Base-by-base conservation (phyloP, 371 early-diverging fungal genomes). In the Capillidium rhysosporum region DNA sequence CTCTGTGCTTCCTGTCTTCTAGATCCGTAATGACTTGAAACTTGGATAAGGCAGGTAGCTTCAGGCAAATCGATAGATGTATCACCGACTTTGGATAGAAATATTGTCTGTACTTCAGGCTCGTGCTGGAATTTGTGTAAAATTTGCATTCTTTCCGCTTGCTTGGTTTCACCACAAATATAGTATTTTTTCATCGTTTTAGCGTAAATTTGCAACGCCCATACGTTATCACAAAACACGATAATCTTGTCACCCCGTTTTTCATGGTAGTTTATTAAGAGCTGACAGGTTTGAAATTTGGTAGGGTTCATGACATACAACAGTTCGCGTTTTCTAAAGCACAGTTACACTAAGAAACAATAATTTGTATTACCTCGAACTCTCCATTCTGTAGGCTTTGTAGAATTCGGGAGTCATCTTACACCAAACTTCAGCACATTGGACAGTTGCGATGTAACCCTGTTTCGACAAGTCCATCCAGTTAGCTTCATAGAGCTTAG, bases 41-140 rank as follows among this genome's bases (percentile, higher is more conserved):
- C 95, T 65, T 99, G 93, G 61, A 99, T 98, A 56, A 99, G 69
- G 59, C 97, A 96, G 0, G 97, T 98, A 0, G 99, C 99, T 64
- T 99, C 99, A n/a, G 99, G 99, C 40, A 99, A 66, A 75, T 99
- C 99, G 29, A 99, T 90, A 43, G 96, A 96, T 2, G 99, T 99
- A 67, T 99, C 99, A 62, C 99, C 99, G 30, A 79, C 75, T 63
- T 99, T 99, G 55, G 93, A 92, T 26, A 99, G 66, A 62, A 99
- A 98, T 46, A 99, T 89, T 2, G 98, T 98, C 66, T 88, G 94
- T 57, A 92, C 70, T 24, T 72, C 66, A 7, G 97, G 91, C 65
- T 98, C 92, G 64, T 88, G 80, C 65, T 89, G 89, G 64, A 99
- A 98, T 64, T 94, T 86, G 57, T 89, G 82, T 45, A 98, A 69